Percentiles rank a stretch among this genome's conserved stretches.
These are phyloP conservation scores for Alternaria sp. DNA, from an alignment of 2,329 filamentous ascomycete species.

Conservation along the genomic window DNA sequence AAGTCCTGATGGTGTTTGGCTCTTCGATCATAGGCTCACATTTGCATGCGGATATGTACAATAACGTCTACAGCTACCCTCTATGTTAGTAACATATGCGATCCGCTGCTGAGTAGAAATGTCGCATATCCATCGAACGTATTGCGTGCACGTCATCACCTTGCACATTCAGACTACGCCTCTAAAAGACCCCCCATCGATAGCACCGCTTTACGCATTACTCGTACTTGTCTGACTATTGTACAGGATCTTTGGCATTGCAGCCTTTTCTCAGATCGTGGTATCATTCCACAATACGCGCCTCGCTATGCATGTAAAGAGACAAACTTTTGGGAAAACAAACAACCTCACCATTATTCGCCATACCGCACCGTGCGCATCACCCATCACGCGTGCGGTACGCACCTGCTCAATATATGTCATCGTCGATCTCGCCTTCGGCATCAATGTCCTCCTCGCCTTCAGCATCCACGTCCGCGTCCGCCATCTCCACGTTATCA, in stretches of 20 bases:
- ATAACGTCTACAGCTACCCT: background rate
- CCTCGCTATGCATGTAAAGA: slow-evolving; percentile 25
- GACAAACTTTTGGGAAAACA: slow-evolving; percentile 2
- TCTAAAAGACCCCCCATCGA: background rate
- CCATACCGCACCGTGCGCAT: background rate
- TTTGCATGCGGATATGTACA: background rate
- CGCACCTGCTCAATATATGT: slow-evolving; percentile 12
- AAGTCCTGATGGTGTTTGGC: background rate
- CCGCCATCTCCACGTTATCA: slow-evolving; percentile 22
- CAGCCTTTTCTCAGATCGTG: slow-evolving; percentile 1
- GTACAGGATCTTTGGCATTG: background rate
- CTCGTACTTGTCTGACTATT: background rate
- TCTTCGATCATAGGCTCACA: background rate
- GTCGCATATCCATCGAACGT: background rate
- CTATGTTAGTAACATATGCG: too few relatives aligned
- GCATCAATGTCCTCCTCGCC: slow-evolving; percentile 29
- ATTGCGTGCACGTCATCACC: background rate
- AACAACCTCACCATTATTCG: background rate
- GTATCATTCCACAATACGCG: slow-evolving; percentile 6
- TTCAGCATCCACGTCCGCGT: slow-evolving; percentile 21
- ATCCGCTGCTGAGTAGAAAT: too few relatives aligned
- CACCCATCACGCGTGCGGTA: background rate
- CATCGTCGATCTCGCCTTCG: slow-evolving; percentile 36
- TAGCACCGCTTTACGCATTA: background rate
- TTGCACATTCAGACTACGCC: background rate